A percentile compares a stretch with the other conserved stretches of the same genome.
phyloP scores from a whole-genome alignment of 345 rosid genomes.

The Hevea brasiliensis region DNA sequence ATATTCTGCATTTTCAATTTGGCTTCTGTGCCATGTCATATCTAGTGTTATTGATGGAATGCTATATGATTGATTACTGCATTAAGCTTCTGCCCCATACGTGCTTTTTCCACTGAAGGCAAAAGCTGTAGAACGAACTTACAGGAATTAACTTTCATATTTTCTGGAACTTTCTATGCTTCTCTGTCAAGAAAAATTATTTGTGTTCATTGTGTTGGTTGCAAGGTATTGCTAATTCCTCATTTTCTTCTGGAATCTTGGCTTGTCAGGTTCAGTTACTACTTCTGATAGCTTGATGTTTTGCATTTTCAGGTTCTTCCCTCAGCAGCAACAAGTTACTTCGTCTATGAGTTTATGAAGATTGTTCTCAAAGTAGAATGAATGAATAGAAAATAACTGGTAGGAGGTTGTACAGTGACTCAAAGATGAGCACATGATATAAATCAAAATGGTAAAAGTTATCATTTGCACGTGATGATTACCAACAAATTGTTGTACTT shows the following conservation, averaged over 20 bases:
- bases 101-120: background rate
- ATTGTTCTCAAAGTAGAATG: conserved; percentile 71
- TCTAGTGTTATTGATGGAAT: background rate
- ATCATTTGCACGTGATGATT: conserved; percentile 19
- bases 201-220: background rate
- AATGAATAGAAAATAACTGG: conserved; percentile 20
- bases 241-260: conserved; percentile 1
- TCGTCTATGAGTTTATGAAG: conserved; percentile 86
- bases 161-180: background rate
- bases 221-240: background rate
- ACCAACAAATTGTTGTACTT: conserved; percentile 13
- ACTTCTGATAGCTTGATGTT: conserved; percentile 8
- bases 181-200: background rate
- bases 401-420: conserved; percentile 4
- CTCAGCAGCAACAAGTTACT: conserved; percentile 79
- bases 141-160: background rate
- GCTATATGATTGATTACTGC: background rate
- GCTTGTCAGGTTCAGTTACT: background rate
- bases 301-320: conserved; percentile 71
- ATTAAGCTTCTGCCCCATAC: background rate
- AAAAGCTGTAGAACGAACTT: background rate
- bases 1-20: background rate
- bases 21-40: background rate
- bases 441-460: conserved; percentile 21
- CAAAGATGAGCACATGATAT: too few relatives aligned